Evolutionary conservation across 345 rosid species (phyloP).

Genomic region (Camelina hispida): DNA sequence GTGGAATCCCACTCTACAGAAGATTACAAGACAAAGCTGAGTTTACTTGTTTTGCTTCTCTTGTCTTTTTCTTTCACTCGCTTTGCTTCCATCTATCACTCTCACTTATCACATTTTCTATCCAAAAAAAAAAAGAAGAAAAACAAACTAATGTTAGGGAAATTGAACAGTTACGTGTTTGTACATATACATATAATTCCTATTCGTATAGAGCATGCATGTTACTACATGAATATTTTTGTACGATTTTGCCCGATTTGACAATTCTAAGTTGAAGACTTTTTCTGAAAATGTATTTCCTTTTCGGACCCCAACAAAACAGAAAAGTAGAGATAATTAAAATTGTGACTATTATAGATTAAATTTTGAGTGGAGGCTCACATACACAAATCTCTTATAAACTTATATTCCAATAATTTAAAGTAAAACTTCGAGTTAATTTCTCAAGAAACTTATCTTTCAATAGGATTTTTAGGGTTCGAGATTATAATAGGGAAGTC

Average conservation of each 20-base stretch:
- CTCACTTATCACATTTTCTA: slow-evolving; percentile 29
- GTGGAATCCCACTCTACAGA: slow-evolving; percentile 36
- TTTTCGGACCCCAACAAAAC: slow-evolving; percentile 19
- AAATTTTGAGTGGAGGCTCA: background rate
- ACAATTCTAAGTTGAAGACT: slow-evolving; percentile 27
- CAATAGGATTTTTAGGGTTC: background rate
- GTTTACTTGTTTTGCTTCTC: slow-evolving; percentile 34
- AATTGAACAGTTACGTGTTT: slow-evolving; percentile 36
- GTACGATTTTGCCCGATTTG: slow-evolving; percentile 40
- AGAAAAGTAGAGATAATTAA: background rate
- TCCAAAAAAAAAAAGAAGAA: background rate
- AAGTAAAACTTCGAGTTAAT: background rate
- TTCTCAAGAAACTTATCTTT: background rate
- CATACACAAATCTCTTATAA: background rate
- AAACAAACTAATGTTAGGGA: background rate
- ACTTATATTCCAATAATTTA: background rate
- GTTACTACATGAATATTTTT: slow-evolving; percentile 29
- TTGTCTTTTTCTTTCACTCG: slow-evolving; percentile 31
- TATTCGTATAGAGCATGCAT: slow-evolving; percentile 33
- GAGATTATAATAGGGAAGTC: background rate
- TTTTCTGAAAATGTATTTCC: slow-evolving; percentile 11
- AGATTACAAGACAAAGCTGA: slow-evolving; percentile 39
- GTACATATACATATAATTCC: slow-evolving; percentile 16
- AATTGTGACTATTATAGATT: background rate
- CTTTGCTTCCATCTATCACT: slow-evolving; percentile 35